Evolutionary conservation across 441 rosid species (phyloP).

Genomic region (Croton laevigatus): DNA sequence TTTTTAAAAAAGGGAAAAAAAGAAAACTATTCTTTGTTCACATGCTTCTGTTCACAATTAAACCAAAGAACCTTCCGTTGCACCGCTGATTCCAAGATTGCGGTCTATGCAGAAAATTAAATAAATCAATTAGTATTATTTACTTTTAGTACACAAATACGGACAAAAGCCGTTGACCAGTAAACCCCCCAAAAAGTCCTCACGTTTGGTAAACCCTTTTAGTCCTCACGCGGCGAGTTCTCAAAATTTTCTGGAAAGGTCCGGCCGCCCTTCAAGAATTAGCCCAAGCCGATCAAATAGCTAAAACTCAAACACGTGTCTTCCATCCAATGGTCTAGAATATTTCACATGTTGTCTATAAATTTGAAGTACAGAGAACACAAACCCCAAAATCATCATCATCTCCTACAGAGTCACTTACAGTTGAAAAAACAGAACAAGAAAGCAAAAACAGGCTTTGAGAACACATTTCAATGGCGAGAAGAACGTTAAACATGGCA

Average conservation of each 20-base stretch:
- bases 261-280: slow-evolving; percentile 17
- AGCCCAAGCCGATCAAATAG: neutral
- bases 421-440: neutral
- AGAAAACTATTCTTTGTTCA: neutral
- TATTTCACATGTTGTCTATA: slow-evolving; percentile 17
- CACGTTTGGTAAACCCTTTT: slow-evolving; percentile 18
- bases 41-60: neutral
- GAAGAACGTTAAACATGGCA: slow-evolving; percentile 9
- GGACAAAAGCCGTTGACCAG: slow-evolving; percentile 5
- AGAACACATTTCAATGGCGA: slow-evolving; percentile 38
- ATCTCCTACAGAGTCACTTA: neutral
- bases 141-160: neutral
- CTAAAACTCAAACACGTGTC: slow-evolving; percentile 10
- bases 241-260: slow-evolving; percentile 10
- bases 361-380: neutral
- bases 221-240: slow-evolving; percentile 25
- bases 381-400: neutral
- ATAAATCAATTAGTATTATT: neutral
- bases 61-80: neutral
- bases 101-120: neutral
- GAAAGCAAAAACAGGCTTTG: slow-evolving; percentile 20
- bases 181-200: slow-evolving; percentile 11
- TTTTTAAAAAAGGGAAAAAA: too few relatives aligned
- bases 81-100: slow-evolving; percentile 13
- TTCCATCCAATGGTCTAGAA: slow-evolving; percentile 15